Base-by-base conservation (phyloP, 495 filamentous ascomycete genomes). In the Penicillium alfredii region DNA sequence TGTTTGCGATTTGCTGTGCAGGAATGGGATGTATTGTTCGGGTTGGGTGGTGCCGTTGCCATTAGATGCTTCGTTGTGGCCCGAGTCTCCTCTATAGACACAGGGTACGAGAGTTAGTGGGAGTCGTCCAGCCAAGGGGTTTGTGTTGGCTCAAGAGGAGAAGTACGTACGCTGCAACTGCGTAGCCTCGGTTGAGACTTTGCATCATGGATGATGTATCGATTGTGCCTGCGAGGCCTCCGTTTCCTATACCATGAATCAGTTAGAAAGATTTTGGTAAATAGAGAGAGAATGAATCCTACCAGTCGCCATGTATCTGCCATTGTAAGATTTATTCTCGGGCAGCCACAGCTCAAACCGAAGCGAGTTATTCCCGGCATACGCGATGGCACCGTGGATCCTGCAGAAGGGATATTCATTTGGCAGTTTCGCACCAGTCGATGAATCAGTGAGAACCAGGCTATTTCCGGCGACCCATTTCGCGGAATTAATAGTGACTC, bases 201-300 rank as follows among this genome's bases (percentile, higher is more conserved):
- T 30, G 27, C 15, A 60, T 33, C 56, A 66, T 57, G 12, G 42
- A 44, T 12, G 17, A 24, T 14, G 47, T 45, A 20, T 50, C 49
- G 41, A 68, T 60, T 7, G 37, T 47, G 9, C 64, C 64, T 8
- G 64, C 64, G 41, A 61, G 51, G 1, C 64, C 64, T 8, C 58
- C 56, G 38, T 64, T 60, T 7, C 64, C 60, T 63, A 19, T 22
- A 13, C 24, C n/a, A 19, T 5, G 19, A 32, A 15, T 43, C 19
- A 30, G 16, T 17, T 22, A n/a, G n/a, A n/a, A n/a, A n/a, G 23
- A 33, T 12, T 26, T 6, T 8, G 15, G 8, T 11, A 10, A 10
- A 9, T 21, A 30, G 9, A 12, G 12, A 14, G 10, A 10, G 10
- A 14, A 20, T 17, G 1, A 15, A 19, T 27, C 50, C 26, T 48